Base-by-base conservation (phyloP, 2,329 filamentous ascomycete genomes). In the Cytospora piceae region DNA sequence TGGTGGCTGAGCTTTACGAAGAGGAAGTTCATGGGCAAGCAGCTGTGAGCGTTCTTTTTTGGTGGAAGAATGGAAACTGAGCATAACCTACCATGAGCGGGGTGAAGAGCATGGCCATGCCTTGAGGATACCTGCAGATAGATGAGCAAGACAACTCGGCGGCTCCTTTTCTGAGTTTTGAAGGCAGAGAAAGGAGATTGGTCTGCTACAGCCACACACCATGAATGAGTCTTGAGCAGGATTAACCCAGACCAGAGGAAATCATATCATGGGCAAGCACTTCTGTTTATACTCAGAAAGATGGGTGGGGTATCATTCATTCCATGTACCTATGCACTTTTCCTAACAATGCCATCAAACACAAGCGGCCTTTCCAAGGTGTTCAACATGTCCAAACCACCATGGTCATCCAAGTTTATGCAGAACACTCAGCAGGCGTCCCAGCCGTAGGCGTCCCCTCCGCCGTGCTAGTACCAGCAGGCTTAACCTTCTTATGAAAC, bases 1-100 rank as follows among this genome's bases (percentile, higher is more conserved):
- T 98, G 94, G 92, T 99, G 95, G 95, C 80, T 99, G 77, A 98
- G 95, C 84, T 99, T 97, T 78, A 92, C 92, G 62, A 98, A 98
- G 89, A 90, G 95, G 81, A 97, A 97, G 87, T 99, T 99, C 77
- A 98, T 99, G 95, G 94, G 94, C 77, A 98, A 98, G 87, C 86
- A 87, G 71, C 82, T 95, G 80, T 94, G 83, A 77, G 49, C 24
- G 29, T 14, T 39, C 27, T 31, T 14, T 8, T 14, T 39, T 32
- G 15, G 55, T 29, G 52, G 20, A 27, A 58, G 31, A 31, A 27
- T 15, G 4, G 31, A 22, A 17, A 9, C 3, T 3, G 31, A 34
- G 29, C 29, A 20, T 24, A 37, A 24, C 17, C 14, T 63, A 37
- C 34, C 34, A 37, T 37, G 34, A 24, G 34, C 27, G 37, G 39